A percentile compares a stretch with the other conserved stretches of the same genome.
Conservation (phyloP, 192 early-diverging fungal species). For the Thoreauomyces humboldtii region DNA sequence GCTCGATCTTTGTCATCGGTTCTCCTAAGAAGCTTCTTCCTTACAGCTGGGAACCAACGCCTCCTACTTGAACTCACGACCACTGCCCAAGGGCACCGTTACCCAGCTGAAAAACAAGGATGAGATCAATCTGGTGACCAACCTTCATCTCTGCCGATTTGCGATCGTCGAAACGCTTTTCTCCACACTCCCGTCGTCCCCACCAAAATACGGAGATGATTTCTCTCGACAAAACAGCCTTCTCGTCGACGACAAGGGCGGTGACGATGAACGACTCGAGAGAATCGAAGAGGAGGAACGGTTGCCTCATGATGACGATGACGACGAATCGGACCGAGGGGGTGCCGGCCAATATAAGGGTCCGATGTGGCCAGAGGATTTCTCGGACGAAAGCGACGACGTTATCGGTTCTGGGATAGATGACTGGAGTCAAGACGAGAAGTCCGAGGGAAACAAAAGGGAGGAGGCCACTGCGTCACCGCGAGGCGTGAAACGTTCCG, state of each 20-base stretch:
- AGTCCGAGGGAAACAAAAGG: neutral
- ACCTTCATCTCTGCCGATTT: conserved; percentile 3
- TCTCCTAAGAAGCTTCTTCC: neutral
- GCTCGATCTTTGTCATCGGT: neutral
- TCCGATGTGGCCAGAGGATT: conserved; percentile 26
- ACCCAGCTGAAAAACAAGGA: conserved; percentile 10
- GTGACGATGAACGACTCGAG: neutral
- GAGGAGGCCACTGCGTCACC: neutral
- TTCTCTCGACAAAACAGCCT: neutral
- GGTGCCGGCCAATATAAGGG: neutral
- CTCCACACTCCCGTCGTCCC: conserved; percentile 5
- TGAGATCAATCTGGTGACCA: conserved; percentile 5
- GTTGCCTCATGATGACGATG: neutral
- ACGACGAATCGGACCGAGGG: neutral
- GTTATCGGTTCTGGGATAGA: conserved; percentile 23
- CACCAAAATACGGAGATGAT: neutral
- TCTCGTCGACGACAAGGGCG: neutral
- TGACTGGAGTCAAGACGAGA: neutral
- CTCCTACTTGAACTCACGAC: conserved; percentile 11
- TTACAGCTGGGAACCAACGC: conserved; percentile 26
- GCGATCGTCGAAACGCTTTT: conserved; percentile 5
- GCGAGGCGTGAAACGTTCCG: neutral
- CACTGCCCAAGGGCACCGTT: neutral
- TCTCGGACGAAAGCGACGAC: conserved; percentile 24
- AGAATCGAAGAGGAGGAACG: neutral